Base-by-base conservation (phyloP, 2,329 filamentous ascomycete species). In the Chrysoporthe puriensis region DNA sequence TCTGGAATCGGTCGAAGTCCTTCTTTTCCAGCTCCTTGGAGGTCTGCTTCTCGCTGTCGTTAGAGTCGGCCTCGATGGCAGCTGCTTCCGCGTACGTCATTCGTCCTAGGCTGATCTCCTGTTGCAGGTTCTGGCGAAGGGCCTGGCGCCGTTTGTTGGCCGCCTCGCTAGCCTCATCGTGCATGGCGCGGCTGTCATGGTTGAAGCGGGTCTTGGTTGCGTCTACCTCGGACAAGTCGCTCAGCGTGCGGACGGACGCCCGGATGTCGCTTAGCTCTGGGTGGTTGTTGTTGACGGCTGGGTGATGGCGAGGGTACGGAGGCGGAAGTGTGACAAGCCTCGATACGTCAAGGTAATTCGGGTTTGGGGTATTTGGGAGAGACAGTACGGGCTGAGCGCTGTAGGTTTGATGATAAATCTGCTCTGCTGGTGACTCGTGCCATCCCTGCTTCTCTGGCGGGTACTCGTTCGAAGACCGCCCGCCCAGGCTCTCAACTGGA, bases 241-340 rank as follows among this genome's bases (percentile, higher is more conserved):
- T 91, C 52, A 97, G 80, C 1, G 85, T 84, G 16, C 94, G 88
- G 26, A 97, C 91, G 0, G 89, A 86, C 3, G 85, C 88, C 62
- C 96, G 89, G 59, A 92, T 94, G 1, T 88, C 85, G 0, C 90
- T 86, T n/a, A 99, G 85, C 71, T 96, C 91, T 0, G 96, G 96
- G 75, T 99, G 96, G 73, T 88, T 96, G 75, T 98, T 99, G 77
- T 97, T 97, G 18, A 98, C 92, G 0, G 96, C 96, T 9, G 96
- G 96, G 73, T 98, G 91, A 75, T 98, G 95, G 8, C 95, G 90
- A 1, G 96, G 96, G 77, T 97, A 98, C 1, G 96, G 92, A 1
- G 96, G 96, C 9, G 96, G 96, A 42, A 99, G 84, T 0, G 96
- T 97, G 4, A 99, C 91, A 1, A 99, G 87, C 40, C 96, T 87